Percentiles rank a stretch among this genome's conserved stretches.
These are phyloP conservation scores for Ogataea henricii DNA, from an alignment of 805 yeast genomes.

Conservation along the genomic window DNA sequence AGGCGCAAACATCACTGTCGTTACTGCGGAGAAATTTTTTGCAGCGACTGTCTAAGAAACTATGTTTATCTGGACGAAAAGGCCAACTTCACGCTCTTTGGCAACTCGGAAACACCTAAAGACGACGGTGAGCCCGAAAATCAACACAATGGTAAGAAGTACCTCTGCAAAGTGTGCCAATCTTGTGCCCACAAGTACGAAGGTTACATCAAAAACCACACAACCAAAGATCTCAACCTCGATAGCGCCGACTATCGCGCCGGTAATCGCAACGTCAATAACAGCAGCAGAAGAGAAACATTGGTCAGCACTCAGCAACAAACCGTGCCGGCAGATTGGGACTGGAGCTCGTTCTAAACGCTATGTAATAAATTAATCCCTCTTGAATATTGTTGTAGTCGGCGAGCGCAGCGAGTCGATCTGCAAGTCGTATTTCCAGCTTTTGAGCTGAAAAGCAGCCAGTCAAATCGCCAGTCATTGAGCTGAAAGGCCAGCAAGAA, in stretches of 20 bases:
- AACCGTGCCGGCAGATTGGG: constrained; percentile 41
- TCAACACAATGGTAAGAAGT: constrained; percentile 26
- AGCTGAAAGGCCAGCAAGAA: no score
- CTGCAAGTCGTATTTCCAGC: no score
- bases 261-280: constrained; percentile 10
- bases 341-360: constrained; percentile 40
- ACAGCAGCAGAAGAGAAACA: constrained; percentile 23
- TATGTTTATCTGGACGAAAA: constrained; percentile 37
- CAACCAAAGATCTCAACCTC: constrained; percentile 31
- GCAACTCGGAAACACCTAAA: constrained; percentile 16
- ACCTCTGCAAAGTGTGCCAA: constrained; percentile 38
- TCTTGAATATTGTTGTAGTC: no score
- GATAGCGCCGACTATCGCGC: constrained; percentile 23
- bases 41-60: constrained; percentile 40
- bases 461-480: neutral
- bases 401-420: no score
- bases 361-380: neutral
- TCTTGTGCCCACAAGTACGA: constrained; percentile 38
- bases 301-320: constrained; percentile 17
- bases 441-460: no score
- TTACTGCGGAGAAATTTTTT: constrained; percentile 43
- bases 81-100: constrained; percentile 39
- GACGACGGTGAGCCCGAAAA: constrained; percentile 15
- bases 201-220: constrained; percentile 33
- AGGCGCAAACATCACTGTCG: constrained; percentile 44